Evolutionary conservation across 108 stramenopile genomes (phyloP).

Genomic region (Halocafeteria seosinensis): DNA sequence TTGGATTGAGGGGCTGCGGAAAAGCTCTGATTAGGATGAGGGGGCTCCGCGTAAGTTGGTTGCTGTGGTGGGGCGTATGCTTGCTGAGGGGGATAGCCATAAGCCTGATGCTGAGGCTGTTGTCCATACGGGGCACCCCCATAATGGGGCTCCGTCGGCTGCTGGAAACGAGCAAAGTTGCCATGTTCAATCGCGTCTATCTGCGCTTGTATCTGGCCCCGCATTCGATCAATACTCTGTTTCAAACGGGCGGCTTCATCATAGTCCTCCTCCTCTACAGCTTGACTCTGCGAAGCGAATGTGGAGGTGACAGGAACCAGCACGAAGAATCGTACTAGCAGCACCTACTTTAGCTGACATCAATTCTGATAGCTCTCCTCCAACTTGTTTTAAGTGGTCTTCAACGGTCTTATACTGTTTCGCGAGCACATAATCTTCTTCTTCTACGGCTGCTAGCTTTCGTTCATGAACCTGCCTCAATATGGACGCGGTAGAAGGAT

Average conservation of each 20-base stretch:
- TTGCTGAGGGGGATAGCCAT: no score
- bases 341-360: conserved; percentile 12
- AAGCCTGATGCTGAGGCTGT: no score
- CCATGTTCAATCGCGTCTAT: neutral
- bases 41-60: no score
- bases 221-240: conserved; percentile 9
- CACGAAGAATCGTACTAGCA: no score
- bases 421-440: conserved; percentile 38
- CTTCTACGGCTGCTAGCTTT: conserved; percentile 30
- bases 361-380: neutral
- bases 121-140: no score
- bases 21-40: no score
- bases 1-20: no score
- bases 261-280: conserved; percentile 23
- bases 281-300: no score
- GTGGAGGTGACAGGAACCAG: no score
- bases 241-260: conserved; percentile 19
- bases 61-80: no score
- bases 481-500: conserved; percentile 11
- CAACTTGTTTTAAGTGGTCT: neutral
- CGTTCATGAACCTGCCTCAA: conserved; percentile 20
- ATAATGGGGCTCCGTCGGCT: neutral
- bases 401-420: conserved; percentile 32
- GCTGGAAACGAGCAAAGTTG: neutral
- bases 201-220: conserved; percentile 5